Conservation (phyloP, 169 alveolate genomes). For the Cryptosporidium xiaoi region DNA sequence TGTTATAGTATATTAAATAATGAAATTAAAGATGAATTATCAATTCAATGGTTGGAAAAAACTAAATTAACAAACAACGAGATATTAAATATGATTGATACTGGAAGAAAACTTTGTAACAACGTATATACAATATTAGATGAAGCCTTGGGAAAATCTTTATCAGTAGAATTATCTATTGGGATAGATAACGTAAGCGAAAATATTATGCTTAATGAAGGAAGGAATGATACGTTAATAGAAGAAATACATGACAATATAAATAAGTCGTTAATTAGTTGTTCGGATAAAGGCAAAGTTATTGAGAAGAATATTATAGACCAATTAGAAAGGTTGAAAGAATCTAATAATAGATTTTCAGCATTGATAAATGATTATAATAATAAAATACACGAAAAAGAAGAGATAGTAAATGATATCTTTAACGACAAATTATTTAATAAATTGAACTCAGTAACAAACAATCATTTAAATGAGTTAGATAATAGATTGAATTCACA, state of each 20-base stretch:
- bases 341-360: slow-evolving; percentile 28
- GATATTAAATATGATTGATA: slow-evolving; percentile 27
- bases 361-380: slow-evolving; percentile 19
- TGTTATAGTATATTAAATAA: slow-evolving; percentile 1
- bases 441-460: slow-evolving; percentile 6
- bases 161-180: slow-evolving; percentile 10
- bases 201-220: slow-evolving; percentile 4
- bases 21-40: slow-evolving; percentile 36
- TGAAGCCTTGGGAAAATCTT: slow-evolving; percentile 44
- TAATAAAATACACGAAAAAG: not conserved
- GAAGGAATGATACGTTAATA: not conserved
- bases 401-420: slow-evolving; percentile 1
- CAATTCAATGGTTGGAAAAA: slow-evolving; percentile 23
- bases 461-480: slow-evolving; percentile 11
- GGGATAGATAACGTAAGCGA: slow-evolving; percentile 40
- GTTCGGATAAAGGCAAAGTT: slow-evolving; percentile 10
- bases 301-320: not conserved
- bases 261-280: not conserved
- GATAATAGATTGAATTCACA: slow-evolving; percentile 15
- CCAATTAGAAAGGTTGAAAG: slow-evolving; percentile 16
- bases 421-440: slow-evolving; percentile 3
- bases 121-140: slow-evolving; percentile 18
- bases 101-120: slow-evolving; percentile 41
- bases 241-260: slow-evolving; percentile 17
- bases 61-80: slow-evolving; percentile 28